phyloP scores from a whole-genome alignment of 129 eudicot genomes.

The Centaurea solstitialis region DNA sequence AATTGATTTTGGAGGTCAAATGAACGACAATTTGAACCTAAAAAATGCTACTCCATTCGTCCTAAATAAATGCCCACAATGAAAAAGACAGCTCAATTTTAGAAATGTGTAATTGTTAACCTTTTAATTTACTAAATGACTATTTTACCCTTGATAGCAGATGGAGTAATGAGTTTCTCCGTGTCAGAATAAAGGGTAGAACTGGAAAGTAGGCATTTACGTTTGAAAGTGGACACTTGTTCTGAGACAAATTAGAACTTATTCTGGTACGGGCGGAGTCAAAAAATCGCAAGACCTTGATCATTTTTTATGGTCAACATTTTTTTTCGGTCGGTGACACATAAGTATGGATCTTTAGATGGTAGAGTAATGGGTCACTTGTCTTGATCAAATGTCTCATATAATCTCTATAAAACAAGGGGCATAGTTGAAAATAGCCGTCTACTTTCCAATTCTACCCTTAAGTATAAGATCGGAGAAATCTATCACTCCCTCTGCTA shows the following conservation, averaged over 20 bases:
- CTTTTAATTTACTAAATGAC: neutral
- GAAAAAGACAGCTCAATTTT: neutral
- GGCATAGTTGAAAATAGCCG: neutral
- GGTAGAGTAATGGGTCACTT: no score
- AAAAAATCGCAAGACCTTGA: no score
- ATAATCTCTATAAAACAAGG: neutral
- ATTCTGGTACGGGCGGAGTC: neutral
- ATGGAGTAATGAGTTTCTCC: neutral
- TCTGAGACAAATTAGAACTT: neutral
- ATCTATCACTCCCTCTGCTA: no score
- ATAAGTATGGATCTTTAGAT: no score
- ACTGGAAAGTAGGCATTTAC: no score
- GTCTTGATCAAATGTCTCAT: no score
- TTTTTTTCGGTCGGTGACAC: no score
- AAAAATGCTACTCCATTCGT: neutral
- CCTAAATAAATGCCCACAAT: neutral
- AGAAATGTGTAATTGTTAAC: neutral
- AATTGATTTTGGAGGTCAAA: neutral
- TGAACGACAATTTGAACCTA: neutral
- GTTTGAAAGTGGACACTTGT: neutral
- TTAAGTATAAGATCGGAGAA: no score
- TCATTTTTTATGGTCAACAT: no score
- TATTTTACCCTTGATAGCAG: neutral
- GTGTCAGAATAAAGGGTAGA: no score
- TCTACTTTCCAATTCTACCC: no score